Percentiles rank a stretch among this genome's conserved stretches.
These are phyloP conservation scores for Tetradesmus obliquus DNA, from an alignment of 139 green algal species.

Conservation along the genomic window DNA sequence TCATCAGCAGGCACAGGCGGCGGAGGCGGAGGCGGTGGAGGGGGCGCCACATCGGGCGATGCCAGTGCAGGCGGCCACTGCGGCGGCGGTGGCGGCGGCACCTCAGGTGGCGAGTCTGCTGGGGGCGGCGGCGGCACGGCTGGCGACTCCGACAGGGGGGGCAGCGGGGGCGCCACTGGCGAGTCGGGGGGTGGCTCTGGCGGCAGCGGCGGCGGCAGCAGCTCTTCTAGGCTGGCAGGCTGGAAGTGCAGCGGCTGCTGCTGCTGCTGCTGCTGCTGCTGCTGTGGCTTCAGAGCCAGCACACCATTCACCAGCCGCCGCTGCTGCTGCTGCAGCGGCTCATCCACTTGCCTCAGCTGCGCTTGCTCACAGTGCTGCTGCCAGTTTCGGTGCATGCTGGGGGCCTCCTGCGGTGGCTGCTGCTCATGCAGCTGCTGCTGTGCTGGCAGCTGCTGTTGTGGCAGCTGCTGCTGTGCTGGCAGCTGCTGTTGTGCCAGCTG, in stretches of 20 bases:
- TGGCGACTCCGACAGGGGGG: neutral
- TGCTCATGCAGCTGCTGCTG: neutral
- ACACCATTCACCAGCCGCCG: neutral
- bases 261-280: neutral
- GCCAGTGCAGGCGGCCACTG: neutral
- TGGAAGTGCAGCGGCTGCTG: neutral
- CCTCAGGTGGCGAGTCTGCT: neutral
- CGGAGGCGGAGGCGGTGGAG: too few species aligned
- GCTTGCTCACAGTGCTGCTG: neutral
- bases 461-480: neutral
- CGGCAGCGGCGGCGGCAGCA: neutral
- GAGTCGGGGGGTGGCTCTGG: neutral
- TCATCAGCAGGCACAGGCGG: neutral
- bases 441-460: neutral
- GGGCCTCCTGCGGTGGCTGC: neutral
- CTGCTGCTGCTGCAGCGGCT: neutral
- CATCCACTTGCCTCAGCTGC: neutral
- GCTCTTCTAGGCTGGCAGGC: neutral
- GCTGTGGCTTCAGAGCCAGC: neutral
- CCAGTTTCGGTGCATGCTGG: neutral
- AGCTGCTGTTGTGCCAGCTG: neutral
- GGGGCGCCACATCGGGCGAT: too few species aligned
- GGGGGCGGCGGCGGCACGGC: neutral
- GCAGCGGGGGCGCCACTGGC: too few species aligned
- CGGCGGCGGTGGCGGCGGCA: neutral